These are phyloP conservation scores for Botryosphaeria dothidea DNA, from an alignment of 2,329 filamentous ascomycete genomes.

Conservation along the genomic window DNA sequence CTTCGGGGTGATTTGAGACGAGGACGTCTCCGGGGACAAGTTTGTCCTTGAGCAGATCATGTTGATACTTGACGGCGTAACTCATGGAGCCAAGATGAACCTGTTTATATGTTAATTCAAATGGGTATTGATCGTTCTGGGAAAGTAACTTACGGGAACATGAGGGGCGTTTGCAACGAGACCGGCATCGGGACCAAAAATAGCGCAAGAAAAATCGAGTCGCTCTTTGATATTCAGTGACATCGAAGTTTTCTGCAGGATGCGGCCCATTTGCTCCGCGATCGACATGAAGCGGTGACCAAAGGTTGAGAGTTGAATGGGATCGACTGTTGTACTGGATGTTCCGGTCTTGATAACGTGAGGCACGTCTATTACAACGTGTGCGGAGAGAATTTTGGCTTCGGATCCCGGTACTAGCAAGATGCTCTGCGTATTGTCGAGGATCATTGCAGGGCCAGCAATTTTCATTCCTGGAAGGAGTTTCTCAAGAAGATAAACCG, in stretches of 20 bases:
- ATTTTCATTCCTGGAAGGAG: slow-evolving; percentile 27
- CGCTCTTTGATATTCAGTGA: slow-evolving; percentile 40
- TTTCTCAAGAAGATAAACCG: slow-evolving; percentile 28
- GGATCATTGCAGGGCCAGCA: slow-evolving; percentile 33
- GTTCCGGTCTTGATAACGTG: slow-evolving; percentile 51
- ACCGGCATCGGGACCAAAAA: slow-evolving; percentile 27
- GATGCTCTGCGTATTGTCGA: slow-evolving; percentile 49
- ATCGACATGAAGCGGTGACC: slow-evolving; percentile 30
- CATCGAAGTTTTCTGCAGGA: slow-evolving; percentile 28
- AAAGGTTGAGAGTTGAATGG: slow-evolving; percentile 23
- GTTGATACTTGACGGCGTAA: slow-evolving; percentile 30
- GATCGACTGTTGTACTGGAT: slow-evolving; percentile 53
- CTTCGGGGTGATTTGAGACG: slow-evolving; percentile 29
- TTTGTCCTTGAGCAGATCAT: slow-evolving; percentile 25
- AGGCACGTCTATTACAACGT: slow-evolving; percentile 49
- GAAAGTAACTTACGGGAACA: slow-evolving; percentile 24
- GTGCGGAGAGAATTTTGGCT: slow-evolving; percentile 39
- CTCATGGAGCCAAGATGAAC: slow-evolving; percentile 29
- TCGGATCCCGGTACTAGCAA: slow-evolving; percentile 41
- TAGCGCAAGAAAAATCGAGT: slow-evolving; percentile 29
- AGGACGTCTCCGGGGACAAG: slow-evolving; percentile 30
- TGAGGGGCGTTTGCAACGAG: slow-evolving; percentile 31
- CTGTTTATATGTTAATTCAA: background rate
- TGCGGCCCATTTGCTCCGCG: slow-evolving; percentile 29
- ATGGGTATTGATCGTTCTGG: background rate